Evolutionary conservation across 73 alveolate species (phyloP).

Genomic region (Blepharisma stoltei): DNA sequence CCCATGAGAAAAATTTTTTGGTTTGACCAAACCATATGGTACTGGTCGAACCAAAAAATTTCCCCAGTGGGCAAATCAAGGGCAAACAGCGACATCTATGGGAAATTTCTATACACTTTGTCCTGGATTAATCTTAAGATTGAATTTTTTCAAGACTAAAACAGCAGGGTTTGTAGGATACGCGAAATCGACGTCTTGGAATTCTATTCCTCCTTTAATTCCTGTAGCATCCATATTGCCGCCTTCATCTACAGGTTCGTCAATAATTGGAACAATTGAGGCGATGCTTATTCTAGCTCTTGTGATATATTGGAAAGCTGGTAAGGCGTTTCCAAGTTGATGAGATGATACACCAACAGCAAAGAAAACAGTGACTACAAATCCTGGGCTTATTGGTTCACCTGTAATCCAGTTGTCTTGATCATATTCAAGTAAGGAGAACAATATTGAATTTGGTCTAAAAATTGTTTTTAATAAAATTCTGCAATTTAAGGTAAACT

Average conservation of each 20-base stretch:
- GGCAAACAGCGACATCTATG: no score
- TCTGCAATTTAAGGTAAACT: no score
- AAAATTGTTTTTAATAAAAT: no score
- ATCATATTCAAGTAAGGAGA: background rate
- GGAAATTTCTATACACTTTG: no score
- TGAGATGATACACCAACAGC: conserved; percentile 9
- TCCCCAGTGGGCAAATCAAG: no score
- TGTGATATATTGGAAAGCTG: conserved; percentile 10
- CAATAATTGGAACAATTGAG: background rate
- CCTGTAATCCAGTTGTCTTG: conserved; percentile 15
- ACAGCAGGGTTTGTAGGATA: conserved; percentile 69
- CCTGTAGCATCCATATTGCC: conserved; percentile 25
- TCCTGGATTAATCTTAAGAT: conserved; percentile 67
- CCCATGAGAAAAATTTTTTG: no score
- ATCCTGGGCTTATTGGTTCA: background rate
- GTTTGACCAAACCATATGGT: no score
- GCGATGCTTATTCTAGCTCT: background rate
- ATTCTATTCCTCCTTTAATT: conserved; percentile 83
- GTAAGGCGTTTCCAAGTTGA: conserved; percentile 16
- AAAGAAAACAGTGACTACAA: background rate
- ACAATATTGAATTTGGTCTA: no score
- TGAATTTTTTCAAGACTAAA: conserved; percentile 48
- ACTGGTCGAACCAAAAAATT: no score
- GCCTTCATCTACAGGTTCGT: background rate
- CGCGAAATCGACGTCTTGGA: conserved; percentile 78